Base-by-base conservation (phyloP, 2,329 filamentous ascomycete genomes). In the Penicillium sp. region DNA sequence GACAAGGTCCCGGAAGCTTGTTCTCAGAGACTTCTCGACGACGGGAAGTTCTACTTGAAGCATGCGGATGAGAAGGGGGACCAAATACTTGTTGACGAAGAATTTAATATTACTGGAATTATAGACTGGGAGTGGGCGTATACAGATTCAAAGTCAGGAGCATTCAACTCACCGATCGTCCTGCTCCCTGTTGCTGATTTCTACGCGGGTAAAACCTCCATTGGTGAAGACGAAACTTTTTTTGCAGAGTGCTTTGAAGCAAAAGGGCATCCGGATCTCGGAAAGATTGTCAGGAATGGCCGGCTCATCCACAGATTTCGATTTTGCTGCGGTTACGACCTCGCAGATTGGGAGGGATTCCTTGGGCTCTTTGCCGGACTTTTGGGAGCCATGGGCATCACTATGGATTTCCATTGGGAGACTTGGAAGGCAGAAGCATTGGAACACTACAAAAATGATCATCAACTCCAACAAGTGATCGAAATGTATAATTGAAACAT, bases 1-100 rank as follows among this genome's bases (percentile, higher is more conserved):
- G 68, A 75, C 39, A 51, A 65, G 12, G 38, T 62, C 25, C 50
- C 51, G 4, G 43, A 49, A 24, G 18, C 47, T 3, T 28, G 48
- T 57, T 26, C 50, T 61, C 44, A 48, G 36, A 36, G 41, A 50
- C 9, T 45, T 25, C 12, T 53, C 53, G 52, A 64, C 24, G 58
- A 64, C 28, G 51, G 60, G 4, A 59, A 55, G 25, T 77, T 70
- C 57, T 76, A 71, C 47, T 57, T 78, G 7, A 76, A 74, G 52
- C 68, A 75, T 53, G 57, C 65, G n/a, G 70, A 75, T 47, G 73
- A 77, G 51, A 78, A 76, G 54, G 74, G 71, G 3, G 73, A 76
- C 45, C 73, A 77, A 45, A 67, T 78, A 18, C 60, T 78, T 1
- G 67, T 70, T 2, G 70, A 78, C 49, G 62, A 73, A 2, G 42